Conservation (phyloP, 345 rosid genomes). For the Corchorus capsularis region DNA sequence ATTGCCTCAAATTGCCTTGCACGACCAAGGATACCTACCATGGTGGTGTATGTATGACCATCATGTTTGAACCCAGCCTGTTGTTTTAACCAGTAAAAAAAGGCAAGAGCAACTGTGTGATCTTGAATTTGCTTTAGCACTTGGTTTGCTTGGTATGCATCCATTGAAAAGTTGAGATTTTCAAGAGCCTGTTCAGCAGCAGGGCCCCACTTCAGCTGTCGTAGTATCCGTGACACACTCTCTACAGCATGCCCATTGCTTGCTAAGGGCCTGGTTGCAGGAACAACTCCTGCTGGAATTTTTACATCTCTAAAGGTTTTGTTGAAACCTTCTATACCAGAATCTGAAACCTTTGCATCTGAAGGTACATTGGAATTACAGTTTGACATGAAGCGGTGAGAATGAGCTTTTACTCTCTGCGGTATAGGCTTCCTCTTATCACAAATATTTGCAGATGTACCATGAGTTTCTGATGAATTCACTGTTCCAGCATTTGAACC, state of each 20-base stretch:
- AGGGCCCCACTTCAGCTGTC: slow-evolving; percentile 70
- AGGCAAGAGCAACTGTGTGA: slow-evolving; percentile 72
- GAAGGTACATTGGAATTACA: slow-evolving; percentile 37
- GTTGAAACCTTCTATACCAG: slow-evolving; percentile 34
- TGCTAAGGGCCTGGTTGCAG: slow-evolving; percentile 45
- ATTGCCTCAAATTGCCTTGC: slow-evolving; percentile 72
- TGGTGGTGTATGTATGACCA: slow-evolving; percentile 90
- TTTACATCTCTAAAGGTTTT: slow-evolving; percentile 48
- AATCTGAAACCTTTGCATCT: slow-evolving; percentile 39
- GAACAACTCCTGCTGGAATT: slow-evolving; percentile 34
- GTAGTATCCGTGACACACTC: slow-evolving; percentile 54
- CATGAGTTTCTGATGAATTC: slow-evolving; percentile 32
- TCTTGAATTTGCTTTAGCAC: slow-evolving; percentile 81
- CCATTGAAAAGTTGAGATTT: slow-evolving; percentile 49
- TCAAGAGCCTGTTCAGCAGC: slow-evolving; percentile 72
- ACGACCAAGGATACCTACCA: slow-evolving; percentile 94
- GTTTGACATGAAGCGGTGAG: slow-evolving; percentile 39
- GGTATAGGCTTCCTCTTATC: slow-evolving; percentile 51
- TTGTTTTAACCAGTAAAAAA: slow-evolving; percentile 80
- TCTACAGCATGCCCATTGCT: slow-evolving; percentile 48
- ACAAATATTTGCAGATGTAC: slow-evolving; percentile 26
- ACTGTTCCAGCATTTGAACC: slow-evolving; percentile 40
- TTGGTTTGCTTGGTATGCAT: slow-evolving; percentile 92
- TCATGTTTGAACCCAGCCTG: slow-evolving; percentile 80
- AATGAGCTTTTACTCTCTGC: slow-evolving; percentile 41